Base-by-base conservation (phyloP, 805 yeast species). In the Wickerhamomyces sydowiorum region DNA sequence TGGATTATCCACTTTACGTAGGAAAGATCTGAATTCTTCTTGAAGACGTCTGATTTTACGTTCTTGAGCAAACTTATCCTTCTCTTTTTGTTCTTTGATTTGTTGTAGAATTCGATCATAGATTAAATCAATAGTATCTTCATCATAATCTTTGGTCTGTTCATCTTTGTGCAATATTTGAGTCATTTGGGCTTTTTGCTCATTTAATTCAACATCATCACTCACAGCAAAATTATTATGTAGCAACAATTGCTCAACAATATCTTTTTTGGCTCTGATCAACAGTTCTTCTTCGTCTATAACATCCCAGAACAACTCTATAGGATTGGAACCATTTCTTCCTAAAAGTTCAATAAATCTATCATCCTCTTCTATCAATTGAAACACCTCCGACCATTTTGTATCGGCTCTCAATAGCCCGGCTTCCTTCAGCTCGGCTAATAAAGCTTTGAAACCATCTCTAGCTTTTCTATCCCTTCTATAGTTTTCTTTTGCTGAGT, bases 281-380 rank as follows among this genome's bases (percentile, higher is more conserved):
- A 69, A 53, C 41, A 79, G 74, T 27, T 73, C 70, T 51, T 77
- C 79, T 42, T 76, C 81, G 50, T 83, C 89, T 3, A 83, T 70
- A 0, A 74, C 53, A 57, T 89, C 96, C 76, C 86, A 75, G 57
- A 83, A 88, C 32, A 86, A 61, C 48, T 88, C 95, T 33, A 81
- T 54, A 1, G 96, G 83, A 1, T 80, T 72, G 0, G 96, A 87
- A 0, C 96, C 96, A 36, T 75, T 69, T 41, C 89, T 71, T 0
- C 95, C 96, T 43, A 88, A 69, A 29, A 88, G 48, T 19, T 72
- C 76, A 14, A 75, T 52, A 54, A 83, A 88, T 14, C 76, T 63
- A 36, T 66, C 67, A 46, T 82, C 83, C 25, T 75, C 72, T 44
- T 76, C 76, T 1, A 87, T 51, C 5, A 54, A 45, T 0, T 72